Evolutionary conservation across 306 rosid species (phyloP).

Genomic region (Sesbania bispinosa): DNA sequence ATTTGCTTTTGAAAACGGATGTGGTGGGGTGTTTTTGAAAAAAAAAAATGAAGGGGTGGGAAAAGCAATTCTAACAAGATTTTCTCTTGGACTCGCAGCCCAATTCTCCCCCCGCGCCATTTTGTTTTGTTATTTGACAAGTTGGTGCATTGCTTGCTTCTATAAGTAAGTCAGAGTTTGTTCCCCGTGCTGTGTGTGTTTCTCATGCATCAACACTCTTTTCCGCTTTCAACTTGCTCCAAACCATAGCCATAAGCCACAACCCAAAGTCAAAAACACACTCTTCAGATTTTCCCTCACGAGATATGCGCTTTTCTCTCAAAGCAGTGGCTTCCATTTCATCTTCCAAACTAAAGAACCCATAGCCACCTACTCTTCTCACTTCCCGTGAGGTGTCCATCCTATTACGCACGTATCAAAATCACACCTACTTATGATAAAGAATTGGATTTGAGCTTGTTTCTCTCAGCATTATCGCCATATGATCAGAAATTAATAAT

Average conservation of each 20-base stretch:
- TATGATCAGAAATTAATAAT: no score
- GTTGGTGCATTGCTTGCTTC: no score
- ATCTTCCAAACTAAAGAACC: background rate
- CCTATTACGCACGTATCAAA: background rate
- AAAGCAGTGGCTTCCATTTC: conserved; percentile 15
- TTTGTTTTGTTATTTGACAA: no score
- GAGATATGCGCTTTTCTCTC: background rate
- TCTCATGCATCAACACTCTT: background rate
- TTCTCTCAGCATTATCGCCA: background rate
- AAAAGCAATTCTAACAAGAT: no score
- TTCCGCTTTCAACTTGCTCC: background rate
- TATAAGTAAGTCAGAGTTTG: background rate
- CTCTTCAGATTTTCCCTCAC: conserved; percentile 3
- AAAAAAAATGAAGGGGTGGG: no score
- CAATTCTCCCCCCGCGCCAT: no score
- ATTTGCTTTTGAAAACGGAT: no score
- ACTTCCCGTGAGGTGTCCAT: conserved; percentile 1
- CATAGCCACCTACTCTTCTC: background rate
- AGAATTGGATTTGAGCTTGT: background rate
- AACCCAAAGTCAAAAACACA: background rate
- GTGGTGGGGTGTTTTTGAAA: no score
- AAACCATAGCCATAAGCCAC: background rate
- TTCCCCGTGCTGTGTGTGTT: background rate
- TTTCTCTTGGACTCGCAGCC: no score
- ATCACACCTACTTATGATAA: background rate